A percentile compares a stretch with the other conserved stretches of the same genome.
These are phyloP conservation scores for Naganishia vaughanmartiniae DNA, from an alignment of 768 basidiomycete species.

Conservation along the genomic window DNA sequence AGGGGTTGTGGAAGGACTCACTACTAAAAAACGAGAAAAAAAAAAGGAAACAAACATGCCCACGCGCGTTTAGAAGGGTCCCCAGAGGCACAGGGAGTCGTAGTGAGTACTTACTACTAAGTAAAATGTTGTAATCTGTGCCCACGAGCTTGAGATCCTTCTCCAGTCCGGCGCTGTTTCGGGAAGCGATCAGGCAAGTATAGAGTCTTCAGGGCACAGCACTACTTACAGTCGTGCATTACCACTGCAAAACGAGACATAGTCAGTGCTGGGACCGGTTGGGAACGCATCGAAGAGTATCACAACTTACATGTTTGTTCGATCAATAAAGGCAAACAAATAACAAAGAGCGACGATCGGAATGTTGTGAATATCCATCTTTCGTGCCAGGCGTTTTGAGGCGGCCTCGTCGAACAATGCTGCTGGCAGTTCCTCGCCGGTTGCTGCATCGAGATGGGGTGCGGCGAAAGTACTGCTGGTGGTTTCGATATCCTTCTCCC, in stretches of 20 bases:
- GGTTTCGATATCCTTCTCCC: slow-evolving; percentile 11
- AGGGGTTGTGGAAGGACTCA: background rate
- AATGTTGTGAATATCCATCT: slow-evolving; percentile 31
- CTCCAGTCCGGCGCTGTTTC: slow-evolving; percentile 37
- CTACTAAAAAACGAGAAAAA: too few species aligned
- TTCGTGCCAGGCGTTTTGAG: slow-evolving; percentile 14
- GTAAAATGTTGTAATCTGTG: slow-evolving; percentile 33
- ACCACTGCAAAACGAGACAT: background rate
- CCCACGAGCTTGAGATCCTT: slow-evolving; percentile 37
- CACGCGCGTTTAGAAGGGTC: too few species aligned
- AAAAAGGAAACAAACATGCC: too few species aligned
- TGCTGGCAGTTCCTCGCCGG: background rate
- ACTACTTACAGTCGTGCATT: slow-evolving; percentile 14
- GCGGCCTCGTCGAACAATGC: slow-evolving; percentile 3
- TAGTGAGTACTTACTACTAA: slow-evolving; percentile 24
- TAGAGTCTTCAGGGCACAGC: background rate
- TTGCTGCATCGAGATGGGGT: background rate
- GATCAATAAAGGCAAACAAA: slow-evolving; percentile 31
- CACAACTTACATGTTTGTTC: slow-evolving; percentile 24
- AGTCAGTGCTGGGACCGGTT: background rate
- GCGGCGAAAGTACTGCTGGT: background rate
- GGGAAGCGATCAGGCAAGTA: background rate
- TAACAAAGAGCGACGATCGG: slow-evolving; percentile 30
- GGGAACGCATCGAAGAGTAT: background rate
- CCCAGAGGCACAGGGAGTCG: too few species aligned